Evolutionary conservation across 140 eudicot species (phyloP), one percentile per base, ranked within the genome.

Genomic region (Senecio squalidus): DNA sequence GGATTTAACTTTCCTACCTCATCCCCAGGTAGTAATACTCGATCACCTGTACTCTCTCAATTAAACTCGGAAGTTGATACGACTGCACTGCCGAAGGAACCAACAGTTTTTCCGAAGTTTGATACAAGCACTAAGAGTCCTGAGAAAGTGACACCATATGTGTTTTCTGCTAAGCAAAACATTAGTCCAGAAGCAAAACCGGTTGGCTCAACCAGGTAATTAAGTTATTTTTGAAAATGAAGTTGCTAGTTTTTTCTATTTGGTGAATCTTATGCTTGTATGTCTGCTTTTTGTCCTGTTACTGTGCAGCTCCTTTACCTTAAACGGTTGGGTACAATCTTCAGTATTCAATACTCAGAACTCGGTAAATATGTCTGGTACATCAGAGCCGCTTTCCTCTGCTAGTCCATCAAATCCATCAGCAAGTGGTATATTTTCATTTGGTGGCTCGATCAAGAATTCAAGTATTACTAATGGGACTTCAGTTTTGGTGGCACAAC

Each of bases 171-270:
- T 25, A 44, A 38, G 33, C 18, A 53, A 9, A 55, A 48, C 29
- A 4, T 14, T 51, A 64, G 43, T 50, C 49, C 64, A 53, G 81
- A 62, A 27, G 40, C 77, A 49, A 65, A 33, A 31, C 59, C 40
- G 18, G 55, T 58, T 16, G 55, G 16, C 3, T 23, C 55, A 23
- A 21, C 55, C 55, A 80, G 93, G 95, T 83, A 27, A 73, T 48
- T 33, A 9, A 29, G 30, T 62, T 10, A 14, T 15, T 26, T 6
- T 13, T 49, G 31, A 9, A 22, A 23, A 10, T 9, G 18, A 49
- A 49, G 55, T 23, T 23, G 16, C 14, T 11, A 10, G 55, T 7
- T 49, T 15, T 36, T 9, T 28, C 6, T 41, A 20, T 30, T n/a
- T n/a, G 39, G 40, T 57, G 16, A 47, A 57, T 31, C 63, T 50